Evolutionary conservation across 2,329 filamentous ascomycete genomes (phyloP), one percentile per base, ranked within the genome.

Genomic region (Cladophialophora exuberans): DNA sequence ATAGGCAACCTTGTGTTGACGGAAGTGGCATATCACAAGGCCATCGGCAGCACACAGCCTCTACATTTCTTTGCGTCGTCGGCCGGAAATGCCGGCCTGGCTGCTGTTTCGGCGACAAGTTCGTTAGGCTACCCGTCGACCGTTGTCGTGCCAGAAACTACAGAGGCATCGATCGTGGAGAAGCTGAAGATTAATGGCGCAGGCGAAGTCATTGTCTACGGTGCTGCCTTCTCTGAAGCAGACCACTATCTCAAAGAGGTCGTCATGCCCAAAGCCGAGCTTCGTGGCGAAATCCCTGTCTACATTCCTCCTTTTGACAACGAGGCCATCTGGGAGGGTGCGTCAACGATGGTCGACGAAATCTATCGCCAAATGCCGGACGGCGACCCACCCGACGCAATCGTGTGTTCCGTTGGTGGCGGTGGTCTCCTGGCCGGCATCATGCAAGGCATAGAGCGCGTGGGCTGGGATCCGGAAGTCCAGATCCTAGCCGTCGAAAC

Each of bases 71-170:
- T 89, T 75, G 87, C 83, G 67, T 87, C 86, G 11, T 88, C 84
- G 2, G 90, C 89, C 56, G 90, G 90, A 55, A 96, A 96, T 68
- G 90, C 90, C 2, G 90, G 90, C 2, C 82, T 96, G 3, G 90
- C 1, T n/a, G 89, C 88, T 65, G 88, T 89, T 9, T 85, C 84
- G 39, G 87, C 90, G 1, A 87, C 89, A 13, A 75, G 77, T 20
- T 76, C 81, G 2, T 79, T 94, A 5, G 73, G 77, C 4, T 79
- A 83, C 26, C 84, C 83, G 1, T 85, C 83, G 69, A 93, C 89
- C 5, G 86, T 95, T 56, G 87, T 90, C 26, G 83, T 93, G 1
- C 88, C 90, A 0, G 67, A 76, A 7, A 76, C 75, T 3, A 89
- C 88, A 0, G 83, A 85, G 30, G 74, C 80, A 1, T 71, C 86